Base-by-base conservation (phyloP, 2,329 filamentous ascomycete species). In the Claviceps maximensis region DNA sequence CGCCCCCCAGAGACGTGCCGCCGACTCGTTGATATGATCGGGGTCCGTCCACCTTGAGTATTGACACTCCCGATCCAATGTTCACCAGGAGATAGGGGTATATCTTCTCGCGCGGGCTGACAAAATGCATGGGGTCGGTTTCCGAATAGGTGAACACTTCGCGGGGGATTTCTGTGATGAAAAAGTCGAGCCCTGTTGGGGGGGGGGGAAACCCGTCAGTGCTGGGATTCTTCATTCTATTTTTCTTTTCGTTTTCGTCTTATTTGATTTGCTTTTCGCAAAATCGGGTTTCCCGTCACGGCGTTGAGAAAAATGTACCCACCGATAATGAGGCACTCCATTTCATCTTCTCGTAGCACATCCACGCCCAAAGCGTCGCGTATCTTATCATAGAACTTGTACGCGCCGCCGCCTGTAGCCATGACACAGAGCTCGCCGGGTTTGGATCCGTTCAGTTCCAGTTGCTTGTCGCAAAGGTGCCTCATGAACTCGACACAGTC, bases 71-170 rank as follows among this genome's bases (percentile, higher is more conserved):
- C 8, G 90, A 96, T 47, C 93, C 93, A 60, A 98, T 98, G 70
- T 98, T 98, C 63, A 98, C 93, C 31, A 98, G 82, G 45, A 98
- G 82, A 66, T 98, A 98, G 2, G 93, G 93, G 67, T 98, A 97
- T 55, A 95, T 89, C 60, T 74, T 72, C 59, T 91, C 83, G n/a
- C 82, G 75, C 1, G 89, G 82, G 56, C 84, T 80, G 59, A 85
- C 82, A 65, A 95, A 97, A 63, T 88, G 81, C 86, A 96, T 95
- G 4, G 90, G 89, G 61, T 93, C 84, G 36, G 80, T 79, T 67
- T 95, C 91, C 65, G 86, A 90, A 70, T 97, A 97, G 21, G 89
- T 96, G 65, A 98, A 98, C 52, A 98, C 91, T 70, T 98, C 93
- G 60, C 86, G 83, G 21, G 93, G 93, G 55, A 98, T 97, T 67